phyloP scores from a whole-genome alignment of 2,329 filamentous ascomycete species.

The Aspergillus awamori region DNA sequence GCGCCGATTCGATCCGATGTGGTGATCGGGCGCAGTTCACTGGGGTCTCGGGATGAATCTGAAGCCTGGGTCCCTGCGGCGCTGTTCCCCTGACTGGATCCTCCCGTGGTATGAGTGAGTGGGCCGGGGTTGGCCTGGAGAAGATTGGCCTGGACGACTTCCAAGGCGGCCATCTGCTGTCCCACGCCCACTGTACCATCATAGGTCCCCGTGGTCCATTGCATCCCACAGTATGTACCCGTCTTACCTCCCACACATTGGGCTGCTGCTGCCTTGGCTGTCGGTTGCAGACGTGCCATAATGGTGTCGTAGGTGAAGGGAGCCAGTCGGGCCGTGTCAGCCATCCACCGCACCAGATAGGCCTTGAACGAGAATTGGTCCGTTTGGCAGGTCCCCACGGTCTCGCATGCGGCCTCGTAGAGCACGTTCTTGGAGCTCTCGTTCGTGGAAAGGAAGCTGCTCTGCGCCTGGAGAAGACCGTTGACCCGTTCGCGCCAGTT shows the following conservation, averaged over 20 bases:
- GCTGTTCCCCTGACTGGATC: constrained; percentile 54
- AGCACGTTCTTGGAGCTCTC: constrained; percentile 49
- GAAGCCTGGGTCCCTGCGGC: constrained; percentile 34
- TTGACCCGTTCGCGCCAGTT: constrained; percentile 57
- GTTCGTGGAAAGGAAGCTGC: constrained; percentile 52
- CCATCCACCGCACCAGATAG: constrained; percentile 64
- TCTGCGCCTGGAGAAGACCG: constrained; percentile 57
- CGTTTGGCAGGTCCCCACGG: constrained; percentile 56
- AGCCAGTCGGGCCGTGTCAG: constrained; percentile 59
- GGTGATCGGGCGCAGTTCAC: constrained; percentile 28
- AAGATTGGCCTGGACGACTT: constrained; percentile 62
- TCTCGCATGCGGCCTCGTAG: constrained; percentile 64
- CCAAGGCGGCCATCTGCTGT: constrained; percentile 47
- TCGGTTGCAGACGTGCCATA: constrained; percentile 55
- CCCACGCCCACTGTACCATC: constrained; percentile 40
- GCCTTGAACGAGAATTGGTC: constrained; percentile 69
- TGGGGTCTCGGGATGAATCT: constrained; percentile 21
- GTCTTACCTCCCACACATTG: constrained; percentile 28
- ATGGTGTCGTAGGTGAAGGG: constrained; percentile 58
- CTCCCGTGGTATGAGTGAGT: constrained; percentile 54
- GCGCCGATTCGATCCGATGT: constrained; percentile 33
- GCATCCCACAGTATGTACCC: constrained; percentile 46
- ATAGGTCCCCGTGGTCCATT: constrained; percentile 38
- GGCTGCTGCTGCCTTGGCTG: constrained; percentile 56
- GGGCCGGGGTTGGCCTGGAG: constrained; percentile 45